Evolutionary conservation across 1,284 basidiomycete species (phyloP), one percentile per base, ranked within the genome.

Genomic region (Leccinum proliferum): DNA sequence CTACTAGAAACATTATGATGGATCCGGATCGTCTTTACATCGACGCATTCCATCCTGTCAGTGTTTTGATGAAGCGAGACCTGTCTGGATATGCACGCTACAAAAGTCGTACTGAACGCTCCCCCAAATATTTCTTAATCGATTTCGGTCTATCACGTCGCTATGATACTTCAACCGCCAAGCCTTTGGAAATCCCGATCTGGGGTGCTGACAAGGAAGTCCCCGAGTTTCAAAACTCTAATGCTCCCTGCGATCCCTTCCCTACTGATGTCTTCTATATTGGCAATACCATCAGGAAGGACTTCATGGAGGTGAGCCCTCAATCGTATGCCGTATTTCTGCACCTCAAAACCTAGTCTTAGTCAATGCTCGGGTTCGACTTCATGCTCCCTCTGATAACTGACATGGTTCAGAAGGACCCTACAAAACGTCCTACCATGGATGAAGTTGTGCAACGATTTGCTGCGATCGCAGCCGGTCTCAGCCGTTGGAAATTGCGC

Each of bases 111-210:
- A 77, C 76, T 0, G 61, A 65, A 55, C 63, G 67, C 29, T 74
- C 75, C 4, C 67, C 74, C 1, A 74, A 68, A 58, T 78, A 79
- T 59, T 68, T 73, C 52, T 67, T 76, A 10, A 77, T 77, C 18
- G 80, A 80, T 64, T 81, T 79, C 53, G 77, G 77, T 1, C 39
- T 77, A 2, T 75, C 77, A 4, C 64, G 67, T 37, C 67, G 62
- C 6, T 77, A 74, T 62, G 70, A 72, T 43, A 12, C 57, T 0
- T 64, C 65, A 4, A 43, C 63, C 12, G 46, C 29, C 10, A 53
- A 67, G 0, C 70, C 70, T 4, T 48, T 63, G 57, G 73, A 69
- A 58, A 46, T 50, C n/a, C 69, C 66, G 0, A 65, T 69, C 10
- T 59, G 63, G 60, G 70, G 72, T 8, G 69, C 32, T 4, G 71